Conservation (phyloP, 176 grass and related monocot genomes). For the Oryza officinalis region DNA sequence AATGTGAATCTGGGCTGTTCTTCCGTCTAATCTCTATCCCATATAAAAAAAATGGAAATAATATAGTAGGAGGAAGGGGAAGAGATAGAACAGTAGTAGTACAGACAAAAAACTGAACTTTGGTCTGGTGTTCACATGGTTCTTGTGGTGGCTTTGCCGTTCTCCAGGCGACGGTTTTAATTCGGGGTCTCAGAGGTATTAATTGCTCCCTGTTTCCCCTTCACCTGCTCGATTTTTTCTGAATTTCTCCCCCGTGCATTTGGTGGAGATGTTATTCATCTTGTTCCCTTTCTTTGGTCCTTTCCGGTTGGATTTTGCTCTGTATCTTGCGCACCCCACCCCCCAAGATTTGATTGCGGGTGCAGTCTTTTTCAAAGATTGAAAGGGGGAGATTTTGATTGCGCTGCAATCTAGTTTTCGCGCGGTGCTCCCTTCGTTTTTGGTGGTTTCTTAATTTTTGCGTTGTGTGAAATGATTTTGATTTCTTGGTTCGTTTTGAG, state of each 20-base stretch:
- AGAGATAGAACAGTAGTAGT: neutral
- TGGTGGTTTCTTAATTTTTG: neutral
- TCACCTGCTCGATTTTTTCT: constrained; percentile 16
- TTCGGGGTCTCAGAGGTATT: constrained; percentile 50
- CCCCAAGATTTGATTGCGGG: neutral
- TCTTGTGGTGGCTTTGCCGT: constrained; percentile 44
- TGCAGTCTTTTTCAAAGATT: neutral
- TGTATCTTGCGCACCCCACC: neutral
- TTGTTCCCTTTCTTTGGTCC: constrained; percentile 29
- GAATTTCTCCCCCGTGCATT: neutral
- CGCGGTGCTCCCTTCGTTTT: neutral
- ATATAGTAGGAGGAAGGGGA: neutral
- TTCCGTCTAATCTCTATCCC: neutral
- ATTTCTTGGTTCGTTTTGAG: constrained; percentile 31
- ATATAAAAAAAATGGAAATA: no score
- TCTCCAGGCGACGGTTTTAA: constrained; percentile 41
- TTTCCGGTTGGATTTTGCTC: constrained; percentile 37
- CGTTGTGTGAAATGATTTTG: neutral
- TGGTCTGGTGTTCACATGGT: constrained; percentile 37
- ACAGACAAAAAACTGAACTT: constrained; percentile 28
- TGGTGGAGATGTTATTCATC: constrained; percentile 20
- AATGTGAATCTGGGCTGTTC: constrained; percentile 29
- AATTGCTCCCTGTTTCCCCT: constrained; percentile 28
- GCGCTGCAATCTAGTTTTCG: neutral
- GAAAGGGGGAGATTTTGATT: neutral